These are phyloP conservation scores for Beauveria medogensis DNA, from an alignment of 2,329 filamentous ascomycete species.

Conservation along the genomic window DNA sequence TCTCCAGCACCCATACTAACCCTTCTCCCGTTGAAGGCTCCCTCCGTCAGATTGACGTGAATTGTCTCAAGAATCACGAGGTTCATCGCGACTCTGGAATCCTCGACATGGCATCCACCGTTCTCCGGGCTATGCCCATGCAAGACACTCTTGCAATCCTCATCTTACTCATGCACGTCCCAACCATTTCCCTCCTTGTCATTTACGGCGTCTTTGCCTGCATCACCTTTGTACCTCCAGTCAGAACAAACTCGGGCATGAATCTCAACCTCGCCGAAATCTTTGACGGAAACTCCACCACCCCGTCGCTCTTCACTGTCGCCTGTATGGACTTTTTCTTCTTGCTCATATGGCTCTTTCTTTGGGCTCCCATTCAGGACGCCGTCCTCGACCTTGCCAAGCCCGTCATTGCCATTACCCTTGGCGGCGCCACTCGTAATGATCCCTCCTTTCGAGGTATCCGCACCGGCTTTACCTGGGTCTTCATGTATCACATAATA, in stretches of 20 bases:
- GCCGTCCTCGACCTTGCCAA: conserved; percentile 86
- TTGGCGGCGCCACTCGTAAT: conserved; percentile 67
- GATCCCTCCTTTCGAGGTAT: conserved; percentile 65
- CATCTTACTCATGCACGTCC: conserved; percentile 88
- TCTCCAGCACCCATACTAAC: conserved; percentile 25
- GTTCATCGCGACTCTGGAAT: conserved; percentile 65
- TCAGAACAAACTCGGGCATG: conserved; percentile 67
- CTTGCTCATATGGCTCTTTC: conserved; percentile 75
- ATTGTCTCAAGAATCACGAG: conserved; percentile 57
- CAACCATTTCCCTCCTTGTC: conserved; percentile 76
- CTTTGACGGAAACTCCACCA: conserved; percentile 78
- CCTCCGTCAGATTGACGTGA: conserved; percentile 62
- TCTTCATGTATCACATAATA: conserved; percentile 47
- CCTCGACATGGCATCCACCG: conserved; percentile 72
- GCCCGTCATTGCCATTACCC: conserved; percentile 83
- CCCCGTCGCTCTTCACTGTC: conserved; percentile 78
- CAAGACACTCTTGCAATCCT: conserved; percentile 95
- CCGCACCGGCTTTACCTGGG: conserved; percentile 61
- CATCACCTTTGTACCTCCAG: conserved; percentile 82
- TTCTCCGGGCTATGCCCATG: conserved; percentile 81
- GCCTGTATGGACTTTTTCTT: conserved; percentile 77
- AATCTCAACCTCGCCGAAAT: conserved; percentile 84
- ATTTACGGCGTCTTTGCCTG: conserved; percentile 90
- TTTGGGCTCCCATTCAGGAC: conserved; percentile 81
- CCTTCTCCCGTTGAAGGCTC: conserved; percentile 33